A percentile compares a stretch with the other conserved stretches of the same genome.
Conservation (phyloP, 345 rosid species). For the Orychophragmus violaceus region DNA sequence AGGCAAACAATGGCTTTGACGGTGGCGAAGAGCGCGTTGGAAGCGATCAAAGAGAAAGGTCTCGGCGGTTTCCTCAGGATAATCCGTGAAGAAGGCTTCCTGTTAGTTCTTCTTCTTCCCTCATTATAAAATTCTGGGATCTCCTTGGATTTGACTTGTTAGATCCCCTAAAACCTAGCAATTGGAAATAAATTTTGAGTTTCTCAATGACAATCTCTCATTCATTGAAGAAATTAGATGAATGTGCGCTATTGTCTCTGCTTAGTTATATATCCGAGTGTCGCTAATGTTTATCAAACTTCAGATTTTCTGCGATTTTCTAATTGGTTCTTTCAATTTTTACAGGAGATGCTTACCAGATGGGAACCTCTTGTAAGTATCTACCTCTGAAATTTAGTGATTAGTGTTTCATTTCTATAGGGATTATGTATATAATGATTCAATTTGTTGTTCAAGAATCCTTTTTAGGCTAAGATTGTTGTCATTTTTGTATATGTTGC, state of each 20-base stretch:
- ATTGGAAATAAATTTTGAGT: neutral
- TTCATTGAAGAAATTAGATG: no score
- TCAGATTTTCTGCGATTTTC: no score
- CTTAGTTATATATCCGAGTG: no score
- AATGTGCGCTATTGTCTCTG: no score
- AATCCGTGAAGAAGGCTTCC: conserved; percentile 69
- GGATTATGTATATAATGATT: neutral
- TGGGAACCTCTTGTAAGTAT: conserved; percentile 84
- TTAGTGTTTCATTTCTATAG: conserved; percentile 1
- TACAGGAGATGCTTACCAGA: conserved; percentile 64
- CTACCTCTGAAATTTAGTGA: neutral
- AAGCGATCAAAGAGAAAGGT: conserved; percentile 67
- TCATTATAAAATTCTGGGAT: neutral
- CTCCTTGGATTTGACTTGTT: conserved; percentile 7
- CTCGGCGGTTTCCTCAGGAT: conserved; percentile 53
- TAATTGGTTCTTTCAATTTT: conserved; percentile 14
- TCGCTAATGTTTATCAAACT: no score
- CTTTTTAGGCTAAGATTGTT: neutral
- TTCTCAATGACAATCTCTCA: neutral
- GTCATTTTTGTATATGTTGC: neutral
- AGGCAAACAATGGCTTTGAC: conserved; percentile 57
- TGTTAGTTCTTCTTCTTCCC: conserved; percentile 33
- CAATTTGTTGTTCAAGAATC: neutral
- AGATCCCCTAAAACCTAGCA: neutral
- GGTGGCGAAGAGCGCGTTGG: conserved; percentile 59